Evolutionary conservation across 352 stramenopile species (phyloP).

Genomic region (Phytophthora sansomeana): DNA sequence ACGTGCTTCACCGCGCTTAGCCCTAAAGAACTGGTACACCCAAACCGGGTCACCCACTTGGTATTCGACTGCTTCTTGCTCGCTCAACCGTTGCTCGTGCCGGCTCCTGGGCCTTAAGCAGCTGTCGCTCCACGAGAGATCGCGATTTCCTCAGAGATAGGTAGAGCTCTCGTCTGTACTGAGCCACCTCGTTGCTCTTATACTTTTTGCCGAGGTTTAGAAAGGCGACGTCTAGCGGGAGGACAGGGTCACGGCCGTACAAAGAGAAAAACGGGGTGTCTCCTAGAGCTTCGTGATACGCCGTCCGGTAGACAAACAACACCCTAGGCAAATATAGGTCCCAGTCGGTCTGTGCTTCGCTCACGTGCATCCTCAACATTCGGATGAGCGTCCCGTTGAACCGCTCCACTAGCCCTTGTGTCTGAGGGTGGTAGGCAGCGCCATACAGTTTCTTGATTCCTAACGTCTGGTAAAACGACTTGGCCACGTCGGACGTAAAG

Average conservation of each 20-base stretch:
- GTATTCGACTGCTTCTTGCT: neutral
- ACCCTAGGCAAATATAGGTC: neutral
- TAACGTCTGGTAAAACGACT: neutral
- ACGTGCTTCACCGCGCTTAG: neutral
- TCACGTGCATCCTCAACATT: conserved; percentile 9
- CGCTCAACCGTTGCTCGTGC: neutral
- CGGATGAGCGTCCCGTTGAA: conserved; percentile 13
- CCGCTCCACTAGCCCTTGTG: neutral
- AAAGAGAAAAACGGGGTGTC: conserved; percentile 19
- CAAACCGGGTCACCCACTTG: neutral
- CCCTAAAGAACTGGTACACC: conserved; percentile 2
- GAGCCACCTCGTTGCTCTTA: conserved; percentile 12
- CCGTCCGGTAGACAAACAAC: conserved; percentile 17
- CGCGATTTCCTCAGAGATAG: conserved; percentile 1
- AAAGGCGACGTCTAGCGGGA: conserved; percentile 12
- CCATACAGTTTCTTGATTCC: neutral
- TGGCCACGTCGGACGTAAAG: neutral
- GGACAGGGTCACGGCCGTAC: conserved; percentile 7
- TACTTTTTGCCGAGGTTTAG: conserved; percentile 10
- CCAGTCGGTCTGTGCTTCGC: conserved; percentile 8
- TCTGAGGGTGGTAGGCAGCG: neutral
- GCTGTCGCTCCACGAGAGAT: conserved; percentile 6
- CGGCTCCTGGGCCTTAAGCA: conserved; percentile 11
- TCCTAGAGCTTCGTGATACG: conserved; percentile 9
- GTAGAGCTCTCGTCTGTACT: conserved; percentile 3